These are phyloP conservation scores for Botrytis porri DNA, from an alignment of 2,329 filamentous ascomycete species.

Conservation along the genomic window DNA sequence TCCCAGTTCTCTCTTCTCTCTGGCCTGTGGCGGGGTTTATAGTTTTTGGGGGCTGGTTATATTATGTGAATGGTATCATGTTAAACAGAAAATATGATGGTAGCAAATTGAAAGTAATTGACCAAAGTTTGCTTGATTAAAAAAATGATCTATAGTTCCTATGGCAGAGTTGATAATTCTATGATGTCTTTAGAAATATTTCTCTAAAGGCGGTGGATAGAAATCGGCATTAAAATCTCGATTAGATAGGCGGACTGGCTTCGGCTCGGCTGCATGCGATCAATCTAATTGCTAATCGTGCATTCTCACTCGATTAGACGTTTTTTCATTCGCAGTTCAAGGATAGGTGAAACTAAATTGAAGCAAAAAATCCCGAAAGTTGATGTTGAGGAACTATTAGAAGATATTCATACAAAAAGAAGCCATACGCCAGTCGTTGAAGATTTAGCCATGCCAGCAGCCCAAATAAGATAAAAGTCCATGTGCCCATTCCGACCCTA, in stretches of 20 bases:
- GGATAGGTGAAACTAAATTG: background rate
- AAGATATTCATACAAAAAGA: slow-evolving; percentile 32
- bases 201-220: slow-evolving; percentile 11
- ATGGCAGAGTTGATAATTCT: background rate
- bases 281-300: background rate
- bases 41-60: background rate
- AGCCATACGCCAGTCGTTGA: slow-evolving; percentile 29
- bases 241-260: background rate
- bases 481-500: slow-evolving; percentile 19
- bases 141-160: background rate
- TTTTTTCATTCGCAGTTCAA: background rate
- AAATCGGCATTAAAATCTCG: background rate
- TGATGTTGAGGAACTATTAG: slow-evolving; percentile 22
- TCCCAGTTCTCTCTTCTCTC: slow-evolving; percentile 13
- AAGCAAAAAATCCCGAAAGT: slow-evolving; percentile 7
- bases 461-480: slow-evolving; percentile 22
- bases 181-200: slow-evolving; percentile 15
- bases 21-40: background rate
- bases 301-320: background rate
- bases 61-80: slow-evolving; percentile 10
- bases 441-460: slow-evolving; percentile 26
- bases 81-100: slow-evolving; percentile 3
- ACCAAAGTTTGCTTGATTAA: background rate
- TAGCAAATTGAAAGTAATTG: background rate
- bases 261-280: background rate